Evolutionary conservation across 1,284 basidiomycete genomes (phyloP).

Genomic region (Porodaedalea pini): DNA sequence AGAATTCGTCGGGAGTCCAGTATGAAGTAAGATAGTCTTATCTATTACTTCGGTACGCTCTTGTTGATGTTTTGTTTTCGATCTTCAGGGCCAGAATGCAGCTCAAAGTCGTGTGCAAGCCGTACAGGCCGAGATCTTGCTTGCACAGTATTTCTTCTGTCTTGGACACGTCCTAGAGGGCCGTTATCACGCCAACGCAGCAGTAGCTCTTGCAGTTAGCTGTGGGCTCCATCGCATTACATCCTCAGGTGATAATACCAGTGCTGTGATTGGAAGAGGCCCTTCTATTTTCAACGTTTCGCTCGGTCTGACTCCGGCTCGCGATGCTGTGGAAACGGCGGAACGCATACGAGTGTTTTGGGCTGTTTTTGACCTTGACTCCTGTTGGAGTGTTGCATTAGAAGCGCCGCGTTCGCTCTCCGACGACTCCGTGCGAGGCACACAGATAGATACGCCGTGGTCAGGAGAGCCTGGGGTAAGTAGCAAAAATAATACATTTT

Average conservation of each 20-base stretch:
- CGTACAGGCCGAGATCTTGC: constrained; percentile 54
- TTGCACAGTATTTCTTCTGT: constrained; percentile 51
- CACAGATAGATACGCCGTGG: constrained; percentile 62
- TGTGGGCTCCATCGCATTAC: constrained; percentile 36
- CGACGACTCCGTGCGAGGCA: constrained; percentile 34
- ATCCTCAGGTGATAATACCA: neutral
- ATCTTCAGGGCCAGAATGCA: neutral
- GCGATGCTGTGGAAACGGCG: constrained; percentile 47
- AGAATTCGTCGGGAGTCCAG: constrained; percentile 32
- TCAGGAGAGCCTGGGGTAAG: constrained; percentile 52
- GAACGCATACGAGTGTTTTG: constrained; percentile 68
- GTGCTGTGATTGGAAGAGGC: neutral
- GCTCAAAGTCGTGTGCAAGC: constrained; percentile 36
- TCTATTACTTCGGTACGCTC: neutral
- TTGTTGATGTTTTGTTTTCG: neutral
- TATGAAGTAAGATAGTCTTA: constrained; percentile 29
- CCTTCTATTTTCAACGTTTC: neutral
- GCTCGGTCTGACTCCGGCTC: constrained; percentile 26
- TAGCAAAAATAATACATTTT: neutral
- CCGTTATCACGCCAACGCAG: constrained; percentile 40
- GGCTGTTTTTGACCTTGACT: constrained; percentile 66
- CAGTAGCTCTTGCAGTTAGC: constrained; percentile 35
- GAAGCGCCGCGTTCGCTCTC: constrained; percentile 45
- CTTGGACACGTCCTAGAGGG: constrained; percentile 41
- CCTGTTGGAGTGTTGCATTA: constrained; percentile 58